Evolutionary conservation across 2,329 filamentous ascomycete genomes (phyloP).

Genomic region (Talaromyces sp.): DNA sequence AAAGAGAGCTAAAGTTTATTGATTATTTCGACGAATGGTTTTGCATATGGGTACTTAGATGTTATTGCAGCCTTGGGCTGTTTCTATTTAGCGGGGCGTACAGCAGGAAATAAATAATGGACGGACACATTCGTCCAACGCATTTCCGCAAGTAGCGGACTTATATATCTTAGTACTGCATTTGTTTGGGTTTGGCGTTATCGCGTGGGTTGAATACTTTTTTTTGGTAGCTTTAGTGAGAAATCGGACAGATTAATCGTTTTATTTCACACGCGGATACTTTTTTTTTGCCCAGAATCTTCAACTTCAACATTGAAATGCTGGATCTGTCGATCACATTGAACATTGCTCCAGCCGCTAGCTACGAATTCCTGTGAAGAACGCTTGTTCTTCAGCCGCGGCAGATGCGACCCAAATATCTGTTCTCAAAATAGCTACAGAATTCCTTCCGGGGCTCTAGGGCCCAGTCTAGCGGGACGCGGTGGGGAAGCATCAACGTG

Average conservation of each 20-base stretch:
- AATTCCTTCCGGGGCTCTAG: not conserved
- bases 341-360: too few species aligned
- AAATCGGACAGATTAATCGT: not conserved
- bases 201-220: not conserved
- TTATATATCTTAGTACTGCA: not conserved
- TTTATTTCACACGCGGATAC: not conserved
- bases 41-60: not conserved
- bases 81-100: not conserved
- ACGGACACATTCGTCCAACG: not conserved
- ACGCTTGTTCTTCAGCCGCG: too few species aligned
- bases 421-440: not conserved
- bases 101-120: not conserved
- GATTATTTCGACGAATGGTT: not conserved
- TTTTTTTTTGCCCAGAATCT: not conserved
- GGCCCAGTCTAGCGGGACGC: not conserved
- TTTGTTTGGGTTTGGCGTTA: not conserved
- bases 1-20: not conserved
- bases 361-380: too few species aligned
- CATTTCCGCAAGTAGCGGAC: not conserved
- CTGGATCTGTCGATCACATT: not conserved
- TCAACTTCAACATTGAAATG: not conserved
- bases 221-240: not conserved
- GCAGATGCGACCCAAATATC: not conserved
- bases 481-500: not conserved
- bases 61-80: not conserved